Conservation (phyloP, 1,284 basidiomycete genomes). For the Amylostereum chailletii region DNA sequence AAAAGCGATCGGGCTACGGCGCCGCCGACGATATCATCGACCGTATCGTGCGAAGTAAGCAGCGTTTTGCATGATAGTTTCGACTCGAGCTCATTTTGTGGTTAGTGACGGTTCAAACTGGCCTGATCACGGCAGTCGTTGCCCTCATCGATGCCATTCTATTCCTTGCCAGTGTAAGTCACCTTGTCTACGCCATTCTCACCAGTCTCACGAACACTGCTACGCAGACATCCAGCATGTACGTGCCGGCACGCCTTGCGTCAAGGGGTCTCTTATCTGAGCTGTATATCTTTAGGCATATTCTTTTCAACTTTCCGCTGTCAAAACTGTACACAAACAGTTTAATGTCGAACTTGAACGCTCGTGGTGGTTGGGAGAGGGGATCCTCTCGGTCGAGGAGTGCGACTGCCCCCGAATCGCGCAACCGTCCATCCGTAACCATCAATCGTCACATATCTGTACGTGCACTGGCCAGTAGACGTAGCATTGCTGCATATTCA, state of each 20-base stretch:
- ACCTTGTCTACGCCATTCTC: background rate
- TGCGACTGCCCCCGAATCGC: too few relatives aligned
- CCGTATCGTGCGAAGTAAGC: slow-evolving; percentile 34
- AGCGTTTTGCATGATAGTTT: background rate
- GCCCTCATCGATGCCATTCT: slow-evolving; percentile 25
- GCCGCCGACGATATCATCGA: slow-evolving; percentile 27
- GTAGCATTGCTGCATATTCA: too few relatives aligned
- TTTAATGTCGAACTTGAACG: slow-evolving; percentile 33
- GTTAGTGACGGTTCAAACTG: slow-evolving; percentile 30
- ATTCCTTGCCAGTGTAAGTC: slow-evolving; percentile 24
- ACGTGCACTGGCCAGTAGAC: too few relatives aligned
- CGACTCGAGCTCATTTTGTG: background rate
- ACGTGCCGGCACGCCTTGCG: background rate
- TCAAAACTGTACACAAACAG: slow-evolving; percentile 36
- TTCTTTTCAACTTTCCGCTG: slow-evolving; percentile 32
- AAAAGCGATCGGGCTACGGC: slow-evolving; percentile 29
- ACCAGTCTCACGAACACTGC: background rate
- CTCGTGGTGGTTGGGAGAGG: slow-evolving; percentile 22
- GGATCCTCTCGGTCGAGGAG: too few relatives aligned
- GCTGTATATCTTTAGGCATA: slow-evolving; percentile 16
- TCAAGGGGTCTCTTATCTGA: slow-evolving; percentile 5
- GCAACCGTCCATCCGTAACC: too few relatives aligned
- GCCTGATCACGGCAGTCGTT: slow-evolving; percentile 24
- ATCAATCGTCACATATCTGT: too few relatives aligned
- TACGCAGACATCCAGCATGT: background rate